Percentiles rank a stretch among this genome's conserved stretches.
phyloP scores from a whole-genome alignment of 495 filamentous ascomycete species.

The Lichina pygmaea region DNA sequence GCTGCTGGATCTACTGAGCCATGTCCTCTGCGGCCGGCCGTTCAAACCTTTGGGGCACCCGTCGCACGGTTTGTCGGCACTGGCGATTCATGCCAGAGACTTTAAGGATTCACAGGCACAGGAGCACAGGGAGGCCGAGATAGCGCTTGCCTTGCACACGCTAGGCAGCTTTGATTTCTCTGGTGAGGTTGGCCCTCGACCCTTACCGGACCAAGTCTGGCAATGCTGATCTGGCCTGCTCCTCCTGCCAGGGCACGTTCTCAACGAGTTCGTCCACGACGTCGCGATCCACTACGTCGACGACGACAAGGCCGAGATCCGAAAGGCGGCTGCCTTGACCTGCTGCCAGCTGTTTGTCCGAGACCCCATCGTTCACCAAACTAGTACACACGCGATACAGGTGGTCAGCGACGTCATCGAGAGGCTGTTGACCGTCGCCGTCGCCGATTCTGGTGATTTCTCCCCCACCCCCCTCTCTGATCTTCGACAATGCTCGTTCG shows the following conservation, averaged over 20 bases:
- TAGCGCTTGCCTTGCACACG: constrained; percentile 76
- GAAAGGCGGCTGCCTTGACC: constrained; percentile 82
- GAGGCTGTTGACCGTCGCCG: constrained; percentile 76
- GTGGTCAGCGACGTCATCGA: constrained; percentile 95
- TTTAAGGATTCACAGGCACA: constrained; percentile 35
- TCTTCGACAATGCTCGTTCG: not conserved
- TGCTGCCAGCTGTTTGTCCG: constrained; percentile 92
- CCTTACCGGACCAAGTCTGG: not conserved
- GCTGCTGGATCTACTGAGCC: constrained; percentile 80
- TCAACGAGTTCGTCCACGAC: constrained; percentile 96
- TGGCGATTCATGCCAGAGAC: not conserved
- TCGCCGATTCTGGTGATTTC: constrained; percentile 40
- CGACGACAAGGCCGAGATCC: constrained; percentile 76
- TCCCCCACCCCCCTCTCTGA: not conserved
- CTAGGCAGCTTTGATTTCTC: constrained; percentile 92
- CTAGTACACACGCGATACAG: constrained; percentile 82
- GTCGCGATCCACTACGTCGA: constrained; percentile 96
- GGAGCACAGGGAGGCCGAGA: constrained; percentile 60
- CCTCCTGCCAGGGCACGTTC: constrained; percentile 34
- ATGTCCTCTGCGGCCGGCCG: constrained; percentile 70
- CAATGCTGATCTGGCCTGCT: not conserved
- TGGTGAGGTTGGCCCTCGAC: constrained; percentile 13
- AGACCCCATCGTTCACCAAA: constrained; percentile 93
- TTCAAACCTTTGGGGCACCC: constrained; percentile 84
- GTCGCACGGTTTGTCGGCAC: constrained; percentile 25